Base-by-base conservation (phyloP, 768 basidiomycete genomes). In the Harrya chromipes region DNA sequence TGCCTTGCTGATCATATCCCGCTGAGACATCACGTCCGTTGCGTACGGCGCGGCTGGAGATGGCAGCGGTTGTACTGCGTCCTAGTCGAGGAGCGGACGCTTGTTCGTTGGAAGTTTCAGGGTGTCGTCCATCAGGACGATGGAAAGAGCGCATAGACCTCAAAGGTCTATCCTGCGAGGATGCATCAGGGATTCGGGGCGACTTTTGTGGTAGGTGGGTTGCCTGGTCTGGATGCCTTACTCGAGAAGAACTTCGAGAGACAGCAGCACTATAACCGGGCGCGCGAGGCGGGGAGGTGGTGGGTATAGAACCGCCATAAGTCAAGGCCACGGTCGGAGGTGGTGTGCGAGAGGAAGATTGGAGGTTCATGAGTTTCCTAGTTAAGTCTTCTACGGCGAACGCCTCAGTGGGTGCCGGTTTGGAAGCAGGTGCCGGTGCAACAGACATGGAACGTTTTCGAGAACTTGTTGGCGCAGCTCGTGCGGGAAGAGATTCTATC, bases 131-230 rank as follows among this genome's bases (percentile, higher is more conserved):
- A 40, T 74, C 67, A 10, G 73, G 63, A 29, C 75, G 79, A 58
- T 81, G 84, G 70, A 89, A 84, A 8, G 87, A 87, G 16, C 81
- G 76, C 74, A 70, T 71, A 19, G 76, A 67, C 17, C 77, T 77
- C 24, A 87, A 55, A 4, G 65, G 39, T 45, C 54, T 58, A 13
- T 63, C 60, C 27, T 61, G 64, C 9, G 62, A 38, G 35, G 56
- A 19, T 9, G 38, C 33, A 17, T 63, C 47, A 38, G 63, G 52
- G 44, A 58, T 47, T 24, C 65, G 60, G 21, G 57, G 31, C 7
- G 53, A 40, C 46, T 47, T 56, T 24, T 61, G 64, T 49, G 62
- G 66, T 21, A 48, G 42, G 40, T 55, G 50, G 14, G 40, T 8
- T 26, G 46, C 35, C 8, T 56, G 46, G 31, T 60, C 61, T 4